These are phyloP conservation scores for Metschnikowia henanensis DNA, from an alignment of 805 yeast genomes.

Conservation along the genomic window DNA sequence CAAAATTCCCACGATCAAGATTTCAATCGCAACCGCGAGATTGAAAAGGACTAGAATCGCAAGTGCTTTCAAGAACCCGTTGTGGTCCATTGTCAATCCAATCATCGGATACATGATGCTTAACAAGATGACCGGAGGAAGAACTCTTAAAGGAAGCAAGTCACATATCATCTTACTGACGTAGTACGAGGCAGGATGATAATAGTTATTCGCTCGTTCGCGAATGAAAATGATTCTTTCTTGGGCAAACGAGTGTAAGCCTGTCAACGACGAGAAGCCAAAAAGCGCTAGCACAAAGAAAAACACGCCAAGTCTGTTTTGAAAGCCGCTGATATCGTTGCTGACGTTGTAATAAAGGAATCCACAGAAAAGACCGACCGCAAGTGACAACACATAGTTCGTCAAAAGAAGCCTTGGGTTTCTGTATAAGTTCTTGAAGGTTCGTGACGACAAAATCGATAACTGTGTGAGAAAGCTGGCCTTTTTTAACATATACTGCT, in stretches of 20 bases:
- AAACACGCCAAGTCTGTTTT: slow-evolving; percentile 90
- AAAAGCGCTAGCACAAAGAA: slow-evolving; percentile 88
- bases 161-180: slow-evolving; percentile 86
- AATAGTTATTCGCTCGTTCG: slow-evolving; percentile 93
- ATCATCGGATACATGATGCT: slow-evolving; percentile 87
- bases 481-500: slow-evolving; percentile 36
- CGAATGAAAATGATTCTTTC: slow-evolving; percentile 89
- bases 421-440: slow-evolving; percentile 89
- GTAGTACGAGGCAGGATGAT: slow-evolving; percentile 84
- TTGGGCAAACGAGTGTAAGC: slow-evolving; percentile 82
- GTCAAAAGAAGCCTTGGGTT: slow-evolving; percentile 87
- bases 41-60: slow-evolving; percentile 78
- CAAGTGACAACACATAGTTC: slow-evolving; percentile 74
- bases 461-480: slow-evolving; percentile 70
- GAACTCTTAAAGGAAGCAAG: slow-evolving; percentile 83
- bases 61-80: slow-evolving; percentile 70
- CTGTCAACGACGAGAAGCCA: slow-evolving; percentile 93
- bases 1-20: slow-evolving; percentile 83
- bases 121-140: slow-evolving; percentile 86
- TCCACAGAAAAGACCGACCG: slow-evolving; percentile 85
- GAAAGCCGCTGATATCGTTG: slow-evolving; percentile 94
- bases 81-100: slow-evolving; percentile 77
- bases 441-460: slow-evolving; percentile 74
- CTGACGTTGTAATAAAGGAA: slow-evolving; percentile 77
- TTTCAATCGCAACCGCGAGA: slow-evolving; percentile 79